A percentile compares a stretch with the other conserved stretches of the same genome.
Conservation (phyloP, 1,284 basidiomycete genomes). For the Cutaneotrichosporon cyanovorans region DNA sequence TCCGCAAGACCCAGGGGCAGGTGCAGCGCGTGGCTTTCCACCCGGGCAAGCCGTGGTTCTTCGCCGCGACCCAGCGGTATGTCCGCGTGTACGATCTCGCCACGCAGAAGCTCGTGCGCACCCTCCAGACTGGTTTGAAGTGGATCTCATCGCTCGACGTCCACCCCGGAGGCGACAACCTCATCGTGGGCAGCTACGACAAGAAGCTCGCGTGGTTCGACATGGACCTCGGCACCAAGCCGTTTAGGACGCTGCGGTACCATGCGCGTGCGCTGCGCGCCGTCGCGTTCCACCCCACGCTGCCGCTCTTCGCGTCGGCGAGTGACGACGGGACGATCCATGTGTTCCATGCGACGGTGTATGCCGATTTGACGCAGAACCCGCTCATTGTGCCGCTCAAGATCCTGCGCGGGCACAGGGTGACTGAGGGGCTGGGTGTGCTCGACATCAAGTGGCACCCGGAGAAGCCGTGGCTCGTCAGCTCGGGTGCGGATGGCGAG, state of each 20-base stretch:
- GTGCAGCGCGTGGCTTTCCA: conserved; percentile 94
- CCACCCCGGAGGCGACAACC: conserved; percentile 89
- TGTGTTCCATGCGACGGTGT: conserved; percentile 92
- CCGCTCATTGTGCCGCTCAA: conserved; percentile 95
- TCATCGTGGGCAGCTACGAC: conserved; percentile 96
- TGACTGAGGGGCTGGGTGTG: conserved; percentile 81
- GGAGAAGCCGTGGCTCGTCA: conserved; percentile 86
- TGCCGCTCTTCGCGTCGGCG: conserved; percentile 90
- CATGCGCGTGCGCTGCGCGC: conserved; percentile 87
- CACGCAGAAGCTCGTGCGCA: conserved; percentile 87
- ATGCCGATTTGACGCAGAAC: conserved; percentile 88
- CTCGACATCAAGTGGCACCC: conserved; percentile 84
- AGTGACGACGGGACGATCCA: conserved; percentile 97
- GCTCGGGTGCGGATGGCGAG: conserved; percentile 85
- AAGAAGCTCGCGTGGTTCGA: conserved; percentile 98
- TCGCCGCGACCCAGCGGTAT: conserved; percentile 97
- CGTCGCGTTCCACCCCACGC: conserved; percentile 84
- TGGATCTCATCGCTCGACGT: conserved; percentile 98
- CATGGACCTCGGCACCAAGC: conserved; percentile 87
- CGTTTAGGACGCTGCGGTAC: conserved; percentile 95
- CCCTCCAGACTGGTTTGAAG: conserved; percentile 80
- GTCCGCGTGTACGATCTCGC: conserved; percentile 92
- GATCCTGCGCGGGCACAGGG: conserved; percentile 80
- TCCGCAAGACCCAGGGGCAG: conserved; percentile 83
- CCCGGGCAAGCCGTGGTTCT: conserved; percentile 88